Percentiles rank a stretch among this genome's conserved stretches.
Evolutionary conservation across 2,329 filamentous ascomycete genomes (phyloP).

Genomic region (Orbilia ellipsospora): DNA sequence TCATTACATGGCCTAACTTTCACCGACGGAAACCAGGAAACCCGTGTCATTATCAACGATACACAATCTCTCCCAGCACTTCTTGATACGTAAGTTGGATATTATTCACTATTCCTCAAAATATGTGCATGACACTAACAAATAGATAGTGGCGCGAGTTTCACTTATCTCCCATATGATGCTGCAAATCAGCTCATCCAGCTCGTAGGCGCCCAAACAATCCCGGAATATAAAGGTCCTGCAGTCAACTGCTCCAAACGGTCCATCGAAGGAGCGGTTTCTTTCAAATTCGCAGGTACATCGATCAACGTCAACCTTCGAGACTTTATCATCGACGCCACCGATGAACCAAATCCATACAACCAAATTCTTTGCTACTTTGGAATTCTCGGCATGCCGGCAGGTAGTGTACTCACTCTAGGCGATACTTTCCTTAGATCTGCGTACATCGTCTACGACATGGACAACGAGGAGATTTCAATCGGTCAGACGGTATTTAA

Average conservation of each 20-base stretch:
- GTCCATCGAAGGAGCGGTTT: constrained; percentile 63
- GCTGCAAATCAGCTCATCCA: constrained; percentile 52
- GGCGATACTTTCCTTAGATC: constrained; percentile 80
- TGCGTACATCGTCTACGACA: constrained; percentile 80
- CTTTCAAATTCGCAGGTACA: constrained; percentile 69
- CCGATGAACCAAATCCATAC: constrained; percentile 67
- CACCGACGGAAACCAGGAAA: constrained; percentile 59
- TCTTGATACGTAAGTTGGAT: constrained; percentile 70
- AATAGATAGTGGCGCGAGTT: constrained; percentile 56
- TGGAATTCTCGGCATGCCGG: constrained; percentile 72
- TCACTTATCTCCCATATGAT: constrained; percentile 58
- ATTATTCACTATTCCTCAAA: too few species aligned
- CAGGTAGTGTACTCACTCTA: constrained; percentile 69
- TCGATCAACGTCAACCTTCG: constrained; percentile 69
- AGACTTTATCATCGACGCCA: constrained; percentile 67
- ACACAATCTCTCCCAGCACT: constrained; percentile 72
- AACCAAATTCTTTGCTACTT: constrained; percentile 73
- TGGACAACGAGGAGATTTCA: constrained; percentile 77
- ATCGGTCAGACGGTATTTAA: constrained; percentile 76
- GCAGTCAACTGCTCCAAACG: constrained; percentile 72
- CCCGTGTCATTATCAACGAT: constrained; percentile 63
- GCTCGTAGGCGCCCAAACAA: constrained; percentile 66
- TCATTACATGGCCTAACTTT: constrained; percentile 72
- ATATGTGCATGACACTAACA: constrained; percentile 9
- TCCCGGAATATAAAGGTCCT: constrained; percentile 67